phyloP scores from a whole-genome alignment of 163 green algal species.

The Scenedesmus sp. region DNA sequence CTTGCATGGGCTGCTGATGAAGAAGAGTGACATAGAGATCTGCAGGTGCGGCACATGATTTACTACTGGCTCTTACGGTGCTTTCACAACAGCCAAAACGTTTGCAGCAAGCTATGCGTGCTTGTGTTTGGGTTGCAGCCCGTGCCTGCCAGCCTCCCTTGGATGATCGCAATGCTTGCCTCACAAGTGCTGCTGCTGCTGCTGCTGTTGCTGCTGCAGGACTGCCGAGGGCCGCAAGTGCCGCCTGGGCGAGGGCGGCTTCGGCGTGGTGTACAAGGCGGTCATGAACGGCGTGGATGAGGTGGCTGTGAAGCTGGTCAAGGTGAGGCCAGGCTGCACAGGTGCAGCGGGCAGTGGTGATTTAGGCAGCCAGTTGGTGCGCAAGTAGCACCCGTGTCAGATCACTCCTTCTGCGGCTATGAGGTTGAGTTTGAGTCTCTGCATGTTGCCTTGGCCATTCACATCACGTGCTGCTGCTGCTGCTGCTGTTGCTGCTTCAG shows the following conservation, averaged over 20 bases:
- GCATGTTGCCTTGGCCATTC: background rate
- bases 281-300: conserved; percentile 82
- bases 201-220: conserved; percentile 2
- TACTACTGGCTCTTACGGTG: background rate
- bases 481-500: conserved; percentile 32
- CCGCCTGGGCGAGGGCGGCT: conserved; percentile 80
- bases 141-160: background rate
- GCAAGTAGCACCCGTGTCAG: background rate
- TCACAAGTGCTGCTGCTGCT: background rate
- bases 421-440: too few species aligned
- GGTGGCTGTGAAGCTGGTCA: conserved; percentile 83
- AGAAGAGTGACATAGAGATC: conserved; percentile 52
- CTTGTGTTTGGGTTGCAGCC: background rate
- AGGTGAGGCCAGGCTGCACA: conserved; percentile 42
- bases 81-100: background rate
- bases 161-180: background rate
- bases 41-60: conserved; percentile 26
- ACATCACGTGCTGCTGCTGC: background rate
- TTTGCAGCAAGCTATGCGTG: background rate
- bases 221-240: conserved; percentile 65
- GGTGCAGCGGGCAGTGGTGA: background rate
- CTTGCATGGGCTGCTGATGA: conserved; percentile 51
- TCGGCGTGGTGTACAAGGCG: conserved; percentile 82
- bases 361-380: too few species aligned
- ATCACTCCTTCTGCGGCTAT: background rate